Percentiles rank a stretch among this genome's conserved stretches.
These are phyloP conservation scores for Citrullus colocynthis DNA, from an alignment of 306 rosid genomes.

Conservation along the genomic window DNA sequence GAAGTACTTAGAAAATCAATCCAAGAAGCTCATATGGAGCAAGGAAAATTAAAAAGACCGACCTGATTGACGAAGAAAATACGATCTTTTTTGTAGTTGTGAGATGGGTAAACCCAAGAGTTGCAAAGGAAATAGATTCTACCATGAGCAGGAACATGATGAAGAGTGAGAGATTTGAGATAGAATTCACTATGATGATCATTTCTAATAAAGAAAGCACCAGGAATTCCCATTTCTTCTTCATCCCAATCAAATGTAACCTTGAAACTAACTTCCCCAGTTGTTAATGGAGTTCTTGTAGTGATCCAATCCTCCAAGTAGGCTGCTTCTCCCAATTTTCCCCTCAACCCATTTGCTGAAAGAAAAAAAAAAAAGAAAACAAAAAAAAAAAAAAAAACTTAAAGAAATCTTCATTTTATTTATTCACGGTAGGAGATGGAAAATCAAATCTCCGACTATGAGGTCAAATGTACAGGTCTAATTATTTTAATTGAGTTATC, in stretches of 20 bases:
- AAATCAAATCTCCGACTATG: too few relatives aligned
- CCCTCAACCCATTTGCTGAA: slow-evolving; percentile 18
- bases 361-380: too few relatives aligned
- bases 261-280: slow-evolving; percentile 26
- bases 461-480: too few relatives aligned
- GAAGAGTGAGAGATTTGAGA: slow-evolving; percentile 46
- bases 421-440: too few relatives aligned
- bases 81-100: slow-evolving; percentile 20
- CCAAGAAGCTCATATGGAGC: background rate
- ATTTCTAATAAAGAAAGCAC: slow-evolving; percentile 41
- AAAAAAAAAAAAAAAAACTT: too few relatives aligned
- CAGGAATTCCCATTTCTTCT: slow-evolving; percentile 36
- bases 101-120: slow-evolving; percentile 53
- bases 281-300: slow-evolving; percentile 25
- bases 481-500: too few relatives aligned
- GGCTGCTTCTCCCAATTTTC: slow-evolving; percentile 46
- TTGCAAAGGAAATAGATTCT: slow-evolving; percentile 40
- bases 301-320: slow-evolving; percentile 37
- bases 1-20: too few relatives aligned
- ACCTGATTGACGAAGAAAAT: slow-evolving; percentile 66
- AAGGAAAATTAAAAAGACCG: background rate
- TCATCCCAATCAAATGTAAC: slow-evolving; percentile 40
- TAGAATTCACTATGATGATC: slow-evolving; percentile 35
- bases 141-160: slow-evolving; percentile 34
- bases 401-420: too few relatives aligned